Evolutionary conservation across 2,329 filamentous ascomycete genomes (phyloP), one percentile per base, ranked within the genome.

Genomic region (Ascochyta lentis): DNA sequence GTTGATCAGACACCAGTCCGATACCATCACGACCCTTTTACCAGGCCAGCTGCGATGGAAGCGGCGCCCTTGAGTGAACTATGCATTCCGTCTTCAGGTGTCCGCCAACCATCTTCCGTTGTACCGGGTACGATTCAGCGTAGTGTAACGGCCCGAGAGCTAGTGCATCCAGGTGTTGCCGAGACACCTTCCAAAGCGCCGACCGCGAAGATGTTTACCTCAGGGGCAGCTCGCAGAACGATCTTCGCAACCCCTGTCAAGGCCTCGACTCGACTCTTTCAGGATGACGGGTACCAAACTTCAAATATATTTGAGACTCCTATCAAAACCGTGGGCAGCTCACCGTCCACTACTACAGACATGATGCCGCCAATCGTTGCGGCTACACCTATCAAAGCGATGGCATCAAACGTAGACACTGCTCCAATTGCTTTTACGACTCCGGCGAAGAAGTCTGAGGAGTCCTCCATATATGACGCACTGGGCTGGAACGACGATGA

Each of bases 401-500:
- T 47, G 8, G 27, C 51, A 31, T 37, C 44, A 16, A 31, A 41
- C 3, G 43, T 24, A 16, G 44, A 48, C 40, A 37, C 40, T 24
- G 37, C 24, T 4, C 53, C 56, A 12, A 49, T 60, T 27, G 43
- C 44, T 33, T 54, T 61, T 37, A 41, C 59, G 9, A 59, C 60
- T 8, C 49, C 50, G 13, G 52, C 44, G 10, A 61, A 62, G 15
- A 47, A 53, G 3, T 56, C 56, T 24, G 52, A 47, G 27, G 71
- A 68, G 48, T 39, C 57, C 15, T 68, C 64, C 22, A 77, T 81
- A 43, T 81, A 80, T 55, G 76, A 76, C 46, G 72, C 71, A 10
- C 58, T 81, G 48, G 79, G 79, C 24, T 81, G 79, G 79, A 74
- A 80, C 63, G 78, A 80, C 58, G 76, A 80, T 56, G 66, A 73